These are phyloP conservation scores for Colletotrichum godetiae DNA, from an alignment of 2,329 filamentous ascomycete species.

Conservation along the genomic window DNA sequence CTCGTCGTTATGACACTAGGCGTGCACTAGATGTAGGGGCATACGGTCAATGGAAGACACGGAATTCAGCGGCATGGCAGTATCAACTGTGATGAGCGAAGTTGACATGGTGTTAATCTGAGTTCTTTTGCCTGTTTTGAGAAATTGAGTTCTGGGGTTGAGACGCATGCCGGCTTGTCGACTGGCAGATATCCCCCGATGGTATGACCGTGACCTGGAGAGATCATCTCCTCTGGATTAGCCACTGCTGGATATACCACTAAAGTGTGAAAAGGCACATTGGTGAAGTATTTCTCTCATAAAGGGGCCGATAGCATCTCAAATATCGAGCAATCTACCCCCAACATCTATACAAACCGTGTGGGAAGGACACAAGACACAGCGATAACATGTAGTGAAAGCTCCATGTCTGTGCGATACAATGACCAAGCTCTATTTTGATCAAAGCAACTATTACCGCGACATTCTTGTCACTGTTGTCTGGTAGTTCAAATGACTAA, in stretches of 20 bases:
- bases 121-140: neutral
- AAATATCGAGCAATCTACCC: neutral
- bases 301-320: neutral
- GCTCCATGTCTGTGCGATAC: neutral
- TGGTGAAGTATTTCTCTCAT: neutral
- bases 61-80: too few relatives aligned
- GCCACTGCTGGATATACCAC: neutral
- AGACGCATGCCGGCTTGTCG: neutral
- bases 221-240: neutral
- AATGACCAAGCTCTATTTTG: neutral
- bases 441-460: neutral
- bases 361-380: neutral
- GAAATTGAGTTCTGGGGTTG: neutral
- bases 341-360: neutral
- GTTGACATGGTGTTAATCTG: neutral
- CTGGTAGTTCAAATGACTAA: neutral
- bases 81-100: neutral
- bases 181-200: neutral
- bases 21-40: neutral
- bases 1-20: neutral
- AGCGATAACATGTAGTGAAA: neutral
- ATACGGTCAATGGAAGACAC: neutral
- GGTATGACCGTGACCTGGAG: neutral
- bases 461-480: neutral
- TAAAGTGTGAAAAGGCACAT: neutral